Base-by-base conservation (phyloP, 495 filamentous ascomycete genomes). In the Venustampulla echinocandica region DNA sequence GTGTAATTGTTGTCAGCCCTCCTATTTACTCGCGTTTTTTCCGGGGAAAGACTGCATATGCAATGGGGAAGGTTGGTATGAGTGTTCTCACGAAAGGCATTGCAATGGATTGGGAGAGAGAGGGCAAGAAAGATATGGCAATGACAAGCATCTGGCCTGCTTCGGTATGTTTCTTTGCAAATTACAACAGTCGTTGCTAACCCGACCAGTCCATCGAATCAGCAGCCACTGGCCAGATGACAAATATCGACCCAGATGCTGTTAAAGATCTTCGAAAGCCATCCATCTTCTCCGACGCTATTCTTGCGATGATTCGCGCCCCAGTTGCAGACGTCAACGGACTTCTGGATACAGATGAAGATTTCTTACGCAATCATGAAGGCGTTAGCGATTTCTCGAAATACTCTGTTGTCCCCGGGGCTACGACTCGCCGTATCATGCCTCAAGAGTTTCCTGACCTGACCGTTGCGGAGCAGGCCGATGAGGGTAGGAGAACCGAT, bases 21-120 rank as follows among this genome's bases (percentile, higher is more conserved):
- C 87, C 87, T 0, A 89, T 94, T 45, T 93, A 93, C 55, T 81
- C 75, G 37, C 70, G 87, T 14, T 93, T 93, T 61, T 90, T 90
- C 57, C 61, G 84, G 2, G 87, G 87, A 9, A 93, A 94, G 73
- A 86, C 85, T 1, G 85, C 82, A 14, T 93, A 93, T 66, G 87
- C 87, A 0, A 81, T 92, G 71, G 84, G 85, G 42, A 94, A 94
- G 58, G 77, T 90, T 13, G 84, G 69, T 13, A 94, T 94, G 87
- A 82, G 76, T 60, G 83, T 90, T 13, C 56, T 93, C 28, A 84
- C 82, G 0, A 85, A 85, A 53, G 87, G 87, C 2, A 63, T 93
- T 18, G 87, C 80, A 2, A 87, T 92, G 82, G 87, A 94, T 56
- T 87, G 85, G 58, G 67, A 78, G 47, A 59, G 86, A 42, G 73